Percentiles rank a stretch among this genome's conserved stretches.
These are phyloP conservation scores for Phytophthora macrochlamydospora DNA, from an alignment of 352 stramenopile species.

Conservation along the genomic window DNA sequence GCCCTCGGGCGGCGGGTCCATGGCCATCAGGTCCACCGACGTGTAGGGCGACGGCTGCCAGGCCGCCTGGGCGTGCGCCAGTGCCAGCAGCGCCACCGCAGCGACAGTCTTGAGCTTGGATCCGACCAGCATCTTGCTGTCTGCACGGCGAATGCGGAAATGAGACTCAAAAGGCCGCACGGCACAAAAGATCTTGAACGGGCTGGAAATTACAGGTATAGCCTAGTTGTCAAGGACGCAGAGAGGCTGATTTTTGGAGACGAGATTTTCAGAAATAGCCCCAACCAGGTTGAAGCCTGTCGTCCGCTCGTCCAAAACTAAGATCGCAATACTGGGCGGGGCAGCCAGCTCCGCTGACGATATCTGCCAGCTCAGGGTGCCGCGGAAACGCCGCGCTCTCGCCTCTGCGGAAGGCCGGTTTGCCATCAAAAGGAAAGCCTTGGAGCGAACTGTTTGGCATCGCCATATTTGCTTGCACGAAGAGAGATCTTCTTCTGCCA, in stretches of 20 bases:
- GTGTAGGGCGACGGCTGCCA: not conserved
- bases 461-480: too few species aligned
- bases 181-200: not conserved
- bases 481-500: too few species aligned
- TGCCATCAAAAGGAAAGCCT: not conserved
- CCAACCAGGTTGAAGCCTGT: conserved; percentile 10
- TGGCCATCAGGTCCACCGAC: conserved; percentile 7
- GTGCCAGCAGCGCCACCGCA: conserved; percentile 25
- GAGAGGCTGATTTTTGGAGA: not conserved
- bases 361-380: conserved; percentile 12
- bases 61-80: conserved; percentile 12
- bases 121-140: conserved; percentile 29
- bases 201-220: not conserved
- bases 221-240: not conserved
- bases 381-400: not conserved
- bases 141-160: conserved; percentile 25
- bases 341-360: conserved; percentile 11
- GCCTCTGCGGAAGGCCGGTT: not conserved
- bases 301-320: not conserved
- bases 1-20: conserved; percentile 12
- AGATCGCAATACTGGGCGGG: not conserved
- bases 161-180: conserved; percentile 11
- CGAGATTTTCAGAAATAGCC: not conserved
- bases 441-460: not conserved
- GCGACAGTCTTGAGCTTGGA: conserved; percentile 23